Percentiles rank a stretch among this genome's conserved stretches.
phyloP scores from a whole-genome alignment of 371 early-diverging fungal species.

The Mortierella sp. region DNA sequence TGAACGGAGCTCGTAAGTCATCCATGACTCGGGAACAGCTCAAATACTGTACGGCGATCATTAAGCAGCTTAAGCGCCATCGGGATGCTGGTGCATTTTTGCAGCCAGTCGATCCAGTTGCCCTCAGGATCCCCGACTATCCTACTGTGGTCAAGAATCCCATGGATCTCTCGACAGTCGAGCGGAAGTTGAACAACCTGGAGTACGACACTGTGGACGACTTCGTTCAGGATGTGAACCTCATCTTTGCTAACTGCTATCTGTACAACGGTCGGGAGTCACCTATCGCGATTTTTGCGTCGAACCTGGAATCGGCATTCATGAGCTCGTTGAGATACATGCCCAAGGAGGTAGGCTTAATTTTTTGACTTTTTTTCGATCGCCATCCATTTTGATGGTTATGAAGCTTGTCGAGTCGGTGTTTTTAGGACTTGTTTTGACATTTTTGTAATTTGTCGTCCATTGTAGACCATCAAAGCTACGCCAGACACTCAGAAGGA shows the following conservation, averaged over 20 bases:
- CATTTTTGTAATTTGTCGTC: neutral
- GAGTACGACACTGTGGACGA: slow-evolving; percentile 76
- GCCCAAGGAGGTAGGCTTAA: slow-evolving; percentile 60
- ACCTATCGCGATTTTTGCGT: slow-evolving; percentile 81
- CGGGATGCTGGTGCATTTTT: slow-evolving; percentile 88
- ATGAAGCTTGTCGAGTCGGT: neutral
- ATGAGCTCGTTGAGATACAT: slow-evolving; percentile 78
- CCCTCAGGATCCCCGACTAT: slow-evolving; percentile 95
- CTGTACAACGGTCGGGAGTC: slow-evolving; percentile 89
- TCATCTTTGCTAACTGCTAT: slow-evolving; percentile 90
- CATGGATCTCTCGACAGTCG: slow-evolving; percentile 98
- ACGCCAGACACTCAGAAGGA: neutral
- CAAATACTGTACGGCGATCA: slow-evolving; percentile 83
- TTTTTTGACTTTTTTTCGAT: neutral
- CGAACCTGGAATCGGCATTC: slow-evolving; percentile 83
- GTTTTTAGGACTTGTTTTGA: neutral
- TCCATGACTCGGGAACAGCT: slow-evolving; percentile 85
- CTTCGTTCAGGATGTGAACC: slow-evolving; percentile 81
- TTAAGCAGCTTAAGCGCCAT: slow-evolving; percentile 81
- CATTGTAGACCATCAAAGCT: slow-evolving; percentile 14
- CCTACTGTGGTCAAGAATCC: slow-evolving; percentile 93
- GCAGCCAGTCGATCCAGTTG: slow-evolving; percentile 95
- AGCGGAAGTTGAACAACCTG: slow-evolving; percentile 82
- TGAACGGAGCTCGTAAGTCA: slow-evolving; percentile 52
- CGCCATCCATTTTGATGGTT: neutral